These are phyloP conservation scores for Vitis cinerea DNA, from an alignment of 164 flowering plant genomes.

Conservation along the genomic window DNA sequence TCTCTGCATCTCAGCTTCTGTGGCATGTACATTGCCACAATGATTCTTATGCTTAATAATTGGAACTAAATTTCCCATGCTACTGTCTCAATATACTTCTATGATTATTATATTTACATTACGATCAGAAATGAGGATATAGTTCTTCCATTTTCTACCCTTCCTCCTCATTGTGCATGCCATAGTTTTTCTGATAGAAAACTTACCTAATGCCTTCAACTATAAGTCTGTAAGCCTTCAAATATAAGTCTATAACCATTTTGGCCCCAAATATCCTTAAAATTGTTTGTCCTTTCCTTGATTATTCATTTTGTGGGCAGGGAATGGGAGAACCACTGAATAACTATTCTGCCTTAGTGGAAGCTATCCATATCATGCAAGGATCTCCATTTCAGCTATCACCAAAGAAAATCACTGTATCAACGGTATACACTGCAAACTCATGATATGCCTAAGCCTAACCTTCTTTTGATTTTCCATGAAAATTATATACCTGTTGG, in stretches of 20 bases:
- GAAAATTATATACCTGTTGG: too few species aligned
- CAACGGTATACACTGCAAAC: conserved; percentile 63
- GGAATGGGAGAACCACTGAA: conserved; percentile 99
- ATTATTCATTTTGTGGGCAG: conserved; percentile 38
- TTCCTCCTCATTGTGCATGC: neutral
- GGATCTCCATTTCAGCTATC: conserved; percentile 80
- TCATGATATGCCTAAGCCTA: neutral
- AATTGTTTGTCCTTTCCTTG: neutral
- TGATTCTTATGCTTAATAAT: too few species aligned
- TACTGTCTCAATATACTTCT: too few species aligned
- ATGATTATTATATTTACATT: too few species aligned
- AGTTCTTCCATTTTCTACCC: neutral
- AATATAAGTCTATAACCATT: neutral
- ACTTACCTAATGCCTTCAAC: neutral
- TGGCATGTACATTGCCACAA: too few species aligned
- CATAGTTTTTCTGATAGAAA: neutral
- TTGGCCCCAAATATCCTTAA: neutral
- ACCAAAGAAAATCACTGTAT: conserved; percentile 80
- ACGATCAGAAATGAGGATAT: too few species aligned
- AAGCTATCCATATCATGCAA: conserved; percentile 75
- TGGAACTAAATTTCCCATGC: too few species aligned
- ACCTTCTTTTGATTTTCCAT: neutral
- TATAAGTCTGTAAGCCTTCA: neutral
- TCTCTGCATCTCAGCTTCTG: too few species aligned
- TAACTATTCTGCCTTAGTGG: conserved; percentile 77